phyloP scores from a whole-genome alignment of 306 rosid species.

The Senna siamea region DNA sequence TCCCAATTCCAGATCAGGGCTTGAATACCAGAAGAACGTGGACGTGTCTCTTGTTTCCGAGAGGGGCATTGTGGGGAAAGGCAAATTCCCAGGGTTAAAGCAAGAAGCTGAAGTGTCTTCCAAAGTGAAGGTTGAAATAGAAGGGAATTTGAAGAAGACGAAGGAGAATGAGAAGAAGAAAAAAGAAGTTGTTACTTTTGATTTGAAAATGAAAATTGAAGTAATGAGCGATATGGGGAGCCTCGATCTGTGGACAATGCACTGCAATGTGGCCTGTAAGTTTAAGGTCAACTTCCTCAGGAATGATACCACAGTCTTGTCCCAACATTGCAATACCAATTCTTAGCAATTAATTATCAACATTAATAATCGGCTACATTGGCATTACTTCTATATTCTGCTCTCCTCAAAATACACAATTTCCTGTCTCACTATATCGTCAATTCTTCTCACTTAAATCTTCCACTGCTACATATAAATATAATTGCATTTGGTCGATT shows the following conservation, averaged over 20 bases:
- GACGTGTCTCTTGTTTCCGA: constrained; percentile 13
- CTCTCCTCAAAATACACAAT: too few species aligned
- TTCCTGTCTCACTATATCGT: too few species aligned
- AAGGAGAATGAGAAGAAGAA: neutral
- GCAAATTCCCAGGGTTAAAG: constrained; percentile 41
- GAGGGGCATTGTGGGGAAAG: constrained; percentile 29
- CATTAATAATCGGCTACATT: neutral
- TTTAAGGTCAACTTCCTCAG: constrained; percentile 38
- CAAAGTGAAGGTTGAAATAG: constrained; percentile 20
- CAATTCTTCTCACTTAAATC: too few species aligned
- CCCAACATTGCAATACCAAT: constrained; percentile 39
- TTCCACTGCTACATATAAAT: too few species aligned
- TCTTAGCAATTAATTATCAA: constrained; percentile 32
- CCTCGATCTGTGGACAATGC: constrained; percentile 39
- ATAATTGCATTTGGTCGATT: too few species aligned
- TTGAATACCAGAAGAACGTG: neutral
- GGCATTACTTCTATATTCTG: too few species aligned
- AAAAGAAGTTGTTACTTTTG: constrained; percentile 2
- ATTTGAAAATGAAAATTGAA: constrained; percentile 41
- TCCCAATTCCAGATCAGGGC: constrained; percentile 30
- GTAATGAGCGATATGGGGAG: constrained; percentile 29
- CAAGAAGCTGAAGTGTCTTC: constrained; percentile 8
- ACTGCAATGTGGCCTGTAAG: constrained; percentile 43
- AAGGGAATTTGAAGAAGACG: constrained; percentile 16
- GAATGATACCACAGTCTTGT: constrained; percentile 16